These are phyloP conservation scores for Agrostemma githago DNA, from an alignment of 148 eudicot species.

Conservation along the genomic window DNA sequence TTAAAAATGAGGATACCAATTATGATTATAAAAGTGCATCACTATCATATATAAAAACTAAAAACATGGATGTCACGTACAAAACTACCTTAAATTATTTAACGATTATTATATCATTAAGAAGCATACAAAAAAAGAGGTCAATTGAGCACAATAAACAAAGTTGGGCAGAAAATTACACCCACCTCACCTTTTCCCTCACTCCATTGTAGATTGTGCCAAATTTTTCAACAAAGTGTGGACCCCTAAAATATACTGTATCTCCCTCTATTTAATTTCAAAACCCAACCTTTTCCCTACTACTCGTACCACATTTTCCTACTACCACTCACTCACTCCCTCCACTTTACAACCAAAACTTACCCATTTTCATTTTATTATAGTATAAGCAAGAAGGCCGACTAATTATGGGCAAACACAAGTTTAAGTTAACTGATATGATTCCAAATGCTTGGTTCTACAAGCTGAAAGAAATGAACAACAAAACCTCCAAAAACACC, in stretches of 20 bases:
- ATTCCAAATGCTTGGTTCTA: conserved; percentile 53
- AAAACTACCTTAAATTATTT: neutral
- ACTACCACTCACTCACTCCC: neutral
- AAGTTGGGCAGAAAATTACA: conserved; percentile 17
- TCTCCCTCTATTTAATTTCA: conserved; percentile 30
- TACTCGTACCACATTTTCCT: conserved; percentile 5
- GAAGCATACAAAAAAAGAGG: neutral
- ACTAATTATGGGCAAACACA: conserved; percentile 38
- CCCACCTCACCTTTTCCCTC: conserved; percentile 14
- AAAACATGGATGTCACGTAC: neutral
- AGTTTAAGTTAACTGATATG: conserved; percentile 44
- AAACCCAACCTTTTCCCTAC: conserved; percentile 16
- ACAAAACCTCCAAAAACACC: conserved; percentile 15
- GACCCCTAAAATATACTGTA: conserved; percentile 18
- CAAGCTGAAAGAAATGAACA: conserved; percentile 41
- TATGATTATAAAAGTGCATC: too few species aligned
- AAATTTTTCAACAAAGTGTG: conserved; percentile 29
- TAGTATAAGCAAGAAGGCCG: neutral
- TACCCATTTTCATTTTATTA: neutral
- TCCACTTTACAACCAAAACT: neutral
- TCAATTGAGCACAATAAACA: conserved; percentile 5
- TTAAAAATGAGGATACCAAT: too few species aligned
- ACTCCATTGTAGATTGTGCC: conserved; percentile 18
- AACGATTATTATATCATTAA: neutral
- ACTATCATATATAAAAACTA: too few species aligned